These are phyloP conservation scores for Pterulicium gracile DNA, from an alignment of 1,284 basidiomycete species.

Conservation along the genomic window DNA sequence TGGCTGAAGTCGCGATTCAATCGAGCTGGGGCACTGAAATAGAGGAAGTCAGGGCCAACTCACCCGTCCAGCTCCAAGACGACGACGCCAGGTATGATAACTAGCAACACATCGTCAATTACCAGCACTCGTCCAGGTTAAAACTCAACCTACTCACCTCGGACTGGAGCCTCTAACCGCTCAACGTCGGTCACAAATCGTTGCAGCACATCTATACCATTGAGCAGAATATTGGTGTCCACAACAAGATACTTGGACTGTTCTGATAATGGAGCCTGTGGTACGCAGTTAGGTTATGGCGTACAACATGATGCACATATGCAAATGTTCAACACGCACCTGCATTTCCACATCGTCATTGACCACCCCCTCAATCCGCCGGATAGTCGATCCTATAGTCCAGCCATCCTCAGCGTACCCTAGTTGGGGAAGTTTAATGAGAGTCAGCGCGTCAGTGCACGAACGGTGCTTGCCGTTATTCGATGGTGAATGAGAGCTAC, in stretches of 20 bases:
- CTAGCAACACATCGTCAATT: slow-evolving; percentile 12
- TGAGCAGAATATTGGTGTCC: slow-evolving; percentile 66
- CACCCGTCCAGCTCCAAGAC: slow-evolving; percentile 66
- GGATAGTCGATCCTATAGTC: not conserved
- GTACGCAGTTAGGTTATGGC: not conserved
- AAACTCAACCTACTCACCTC: not conserved
- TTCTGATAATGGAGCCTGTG: slow-evolving; percentile 29
- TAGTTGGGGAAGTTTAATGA: too few species aligned
- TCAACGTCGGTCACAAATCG: slow-evolving; percentile 56
- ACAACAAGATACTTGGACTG: slow-evolving; percentile 40
- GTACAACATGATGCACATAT: not conserved
- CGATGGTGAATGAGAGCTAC: not conserved
- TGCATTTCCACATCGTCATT: not conserved
- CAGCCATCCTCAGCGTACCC: not conserved
- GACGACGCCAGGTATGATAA: slow-evolving; percentile 62
- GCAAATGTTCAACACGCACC: not conserved
- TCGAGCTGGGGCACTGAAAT: slow-evolving; percentile 2
- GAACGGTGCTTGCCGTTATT: not conserved
- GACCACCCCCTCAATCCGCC: not conserved
- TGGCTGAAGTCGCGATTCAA: slow-evolving; percentile 30
- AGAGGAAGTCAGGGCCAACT: slow-evolving; percentile 16
- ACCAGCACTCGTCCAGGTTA: not conserved
- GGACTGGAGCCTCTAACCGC: slow-evolving; percentile 31
- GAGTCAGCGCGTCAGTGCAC: too few species aligned
- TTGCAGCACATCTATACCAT: slow-evolving; percentile 49